These are phyloP conservation scores for Zygosaccharomyces sapae DNA, from an alignment of 1,139 yeast species.

Conservation along the genomic window DNA sequence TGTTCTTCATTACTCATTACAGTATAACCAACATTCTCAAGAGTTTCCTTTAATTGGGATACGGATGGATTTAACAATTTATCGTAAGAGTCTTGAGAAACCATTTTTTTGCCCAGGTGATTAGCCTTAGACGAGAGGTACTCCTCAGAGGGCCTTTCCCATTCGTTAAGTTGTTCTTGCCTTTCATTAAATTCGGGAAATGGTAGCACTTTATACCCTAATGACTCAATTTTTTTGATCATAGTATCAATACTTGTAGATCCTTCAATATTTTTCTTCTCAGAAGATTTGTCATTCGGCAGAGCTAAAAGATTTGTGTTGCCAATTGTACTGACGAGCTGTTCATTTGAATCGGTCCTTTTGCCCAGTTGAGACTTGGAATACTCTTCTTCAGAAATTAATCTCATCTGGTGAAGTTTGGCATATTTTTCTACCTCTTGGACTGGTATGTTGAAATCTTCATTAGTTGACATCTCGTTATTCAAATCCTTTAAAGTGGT, in stretches of 20 bases:
- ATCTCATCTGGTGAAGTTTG: constrained; percentile 45
- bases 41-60: neutral
- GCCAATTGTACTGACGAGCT: constrained; percentile 31
- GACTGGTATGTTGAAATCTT: constrained; percentile 31
- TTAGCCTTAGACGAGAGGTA: constrained; percentile 13
- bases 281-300: constrained; percentile 24
- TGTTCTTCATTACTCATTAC: constrained; percentile 33
- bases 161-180: constrained; percentile 4
- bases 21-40: constrained; percentile 21
- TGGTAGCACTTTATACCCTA: constrained; percentile 14
- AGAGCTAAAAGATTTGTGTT: constrained; percentile 31
- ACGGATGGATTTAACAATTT: constrained; percentile 3
- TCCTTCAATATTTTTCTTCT: constrained; percentile 2
- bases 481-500: constrained; percentile 11
- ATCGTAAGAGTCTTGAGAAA: constrained; percentile 15
- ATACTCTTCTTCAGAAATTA: constrained; percentile 49
- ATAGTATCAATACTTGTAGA: constrained; percentile 6
- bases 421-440: constrained; percentile 49
- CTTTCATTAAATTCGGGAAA: constrained; percentile 10
- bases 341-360: constrained; percentile 21
- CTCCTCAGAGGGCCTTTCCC: constrained; percentile 12
- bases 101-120: constrained; percentile 21
- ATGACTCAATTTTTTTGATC: constrained; percentile 9
- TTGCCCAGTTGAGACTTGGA: constrained; percentile 22
- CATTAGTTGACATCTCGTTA: constrained; percentile 6